Percentiles rank a stretch among this genome's conserved stretches.
Conservation (phyloP, 306 rosid species). For the Lupinus albus region DNA sequence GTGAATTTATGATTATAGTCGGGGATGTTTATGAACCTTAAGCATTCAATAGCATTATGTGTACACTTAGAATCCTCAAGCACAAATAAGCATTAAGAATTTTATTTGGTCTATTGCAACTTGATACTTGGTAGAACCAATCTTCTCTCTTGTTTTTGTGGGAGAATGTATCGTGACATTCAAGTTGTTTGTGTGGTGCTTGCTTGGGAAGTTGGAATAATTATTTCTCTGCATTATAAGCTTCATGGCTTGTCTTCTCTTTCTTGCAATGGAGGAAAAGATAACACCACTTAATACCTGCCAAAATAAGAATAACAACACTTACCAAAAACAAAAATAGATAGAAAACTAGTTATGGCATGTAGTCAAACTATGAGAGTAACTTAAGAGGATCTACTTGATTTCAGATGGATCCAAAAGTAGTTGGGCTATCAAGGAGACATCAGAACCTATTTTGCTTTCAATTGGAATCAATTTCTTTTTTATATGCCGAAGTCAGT, state of each 20-base stretch:
- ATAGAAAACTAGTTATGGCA: neutral
- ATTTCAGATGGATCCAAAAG: too few relatives aligned
- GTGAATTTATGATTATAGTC: constrained; percentile 32
- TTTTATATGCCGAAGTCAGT: too few relatives aligned
- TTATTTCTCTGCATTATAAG: neutral
- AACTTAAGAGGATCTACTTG: too few relatives aligned
- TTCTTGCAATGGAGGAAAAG: neutral
- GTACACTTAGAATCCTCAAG: constrained; percentile 18
- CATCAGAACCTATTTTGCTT: too few relatives aligned
- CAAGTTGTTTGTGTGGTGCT: neutral
- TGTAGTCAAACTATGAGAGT: too few relatives aligned
- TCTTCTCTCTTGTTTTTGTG: neutral
- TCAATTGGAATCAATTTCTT: too few relatives aligned
- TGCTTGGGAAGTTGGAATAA: neutral
- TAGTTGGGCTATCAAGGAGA: too few relatives aligned
- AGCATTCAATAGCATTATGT: constrained; percentile 30
- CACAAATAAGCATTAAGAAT: constrained; percentile 15
- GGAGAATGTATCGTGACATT: neutral
- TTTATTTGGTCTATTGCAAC: constrained; percentile 9
- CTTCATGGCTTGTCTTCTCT: neutral
- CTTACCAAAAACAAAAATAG: neutral
- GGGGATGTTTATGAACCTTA: constrained; percentile 23
- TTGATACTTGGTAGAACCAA: neutral
- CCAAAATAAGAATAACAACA: neutral
- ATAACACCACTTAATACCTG: too few relatives aligned